These are phyloP conservation scores for Sclerotinia nivalis DNA, from an alignment of 2,329 filamentous ascomycete species.

Conservation along the genomic window DNA sequence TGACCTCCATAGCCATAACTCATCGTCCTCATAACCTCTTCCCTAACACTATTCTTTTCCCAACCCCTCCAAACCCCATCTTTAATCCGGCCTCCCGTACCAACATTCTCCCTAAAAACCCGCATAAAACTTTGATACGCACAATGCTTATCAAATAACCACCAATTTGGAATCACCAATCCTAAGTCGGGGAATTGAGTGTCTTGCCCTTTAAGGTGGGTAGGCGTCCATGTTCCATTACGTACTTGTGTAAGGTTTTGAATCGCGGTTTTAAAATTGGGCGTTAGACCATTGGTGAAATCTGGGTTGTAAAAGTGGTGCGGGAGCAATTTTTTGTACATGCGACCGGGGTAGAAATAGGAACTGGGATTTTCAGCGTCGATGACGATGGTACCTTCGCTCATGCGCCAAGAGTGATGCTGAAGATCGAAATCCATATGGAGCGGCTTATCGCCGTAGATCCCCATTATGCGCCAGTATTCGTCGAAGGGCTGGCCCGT, in stretches of 20 bases:
- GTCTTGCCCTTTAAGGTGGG: neutral
- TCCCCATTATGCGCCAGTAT: neutral
- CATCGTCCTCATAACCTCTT: neutral
- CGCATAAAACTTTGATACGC: slow-evolving; percentile 10
- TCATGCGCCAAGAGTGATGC: slow-evolving; percentile 7
- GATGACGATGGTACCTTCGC: neutral
- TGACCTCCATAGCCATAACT: neutral
- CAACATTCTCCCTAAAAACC: neutral
- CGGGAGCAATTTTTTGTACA: neutral
- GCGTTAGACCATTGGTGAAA: neutral
- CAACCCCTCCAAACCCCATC: neutral
- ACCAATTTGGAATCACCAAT: neutral
- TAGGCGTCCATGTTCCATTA: slow-evolving; percentile 6
- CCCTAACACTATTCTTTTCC: neutral
- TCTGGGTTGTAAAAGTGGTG: neutral
- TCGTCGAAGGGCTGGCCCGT: neutral
- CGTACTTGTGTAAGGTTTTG: neutral
- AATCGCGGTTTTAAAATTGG: neutral
- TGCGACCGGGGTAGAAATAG: neutral
- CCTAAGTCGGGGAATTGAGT: neutral
- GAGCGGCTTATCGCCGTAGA: neutral
- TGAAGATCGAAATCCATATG: slow-evolving; percentile 11
- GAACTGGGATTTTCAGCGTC: neutral
- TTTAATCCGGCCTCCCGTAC: neutral
- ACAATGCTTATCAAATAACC: slow-evolving; percentile 3